These are phyloP conservation scores for Russula sp. DNA, from an alignment of 768 basidiomycete species.

Conservation along the genomic window DNA sequence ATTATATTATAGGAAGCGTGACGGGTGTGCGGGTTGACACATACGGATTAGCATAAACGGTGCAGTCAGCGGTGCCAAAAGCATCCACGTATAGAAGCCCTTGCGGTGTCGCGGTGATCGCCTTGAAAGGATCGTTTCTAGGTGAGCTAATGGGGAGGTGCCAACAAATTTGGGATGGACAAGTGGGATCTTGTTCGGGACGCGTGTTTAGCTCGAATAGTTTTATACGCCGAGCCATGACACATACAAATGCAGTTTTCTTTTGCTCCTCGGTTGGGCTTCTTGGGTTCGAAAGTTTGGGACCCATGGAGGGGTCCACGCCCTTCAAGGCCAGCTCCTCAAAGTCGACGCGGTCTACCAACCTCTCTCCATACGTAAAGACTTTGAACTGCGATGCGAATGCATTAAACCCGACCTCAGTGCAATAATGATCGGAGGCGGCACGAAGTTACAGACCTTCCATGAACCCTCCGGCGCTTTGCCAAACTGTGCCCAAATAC, in stretches of 20 bases:
- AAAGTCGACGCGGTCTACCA: constrained; percentile 69
- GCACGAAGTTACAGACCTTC: constrained; percentile 54
- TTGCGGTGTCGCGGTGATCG: constrained; percentile 59
- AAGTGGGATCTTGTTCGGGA: constrained; percentile 44
- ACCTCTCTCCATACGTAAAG: constrained; percentile 58
- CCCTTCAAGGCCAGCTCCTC: constrained; percentile 74
- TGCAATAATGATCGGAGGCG: neutral
- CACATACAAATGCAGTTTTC: constrained; percentile 11
- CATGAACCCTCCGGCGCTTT: constrained; percentile 59
- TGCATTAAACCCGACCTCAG: neutral
- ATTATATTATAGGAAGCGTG: neutral
- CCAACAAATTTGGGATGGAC: constrained; percentile 44
- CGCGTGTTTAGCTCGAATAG: neutral
- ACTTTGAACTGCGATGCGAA: constrained; percentile 44
- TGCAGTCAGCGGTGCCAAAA: constrained; percentile 63
- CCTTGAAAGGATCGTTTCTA: constrained; percentile 45
- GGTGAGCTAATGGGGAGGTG: constrained; percentile 38
- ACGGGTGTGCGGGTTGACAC: constrained; percentile 27
- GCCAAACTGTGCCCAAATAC: constrained; percentile 63
- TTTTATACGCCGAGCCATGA: neutral
- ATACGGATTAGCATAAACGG: constrained; percentile 73
- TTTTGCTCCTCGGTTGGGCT: constrained; percentile 19
- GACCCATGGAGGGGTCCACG: constrained; percentile 64
- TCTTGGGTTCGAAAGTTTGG: constrained; percentile 29
- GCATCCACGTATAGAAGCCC: constrained; percentile 62